phyloP scores from a whole-genome alignment of 2,329 filamentous ascomycete genomes.

The Hirsutella minnesotensis region DNA sequence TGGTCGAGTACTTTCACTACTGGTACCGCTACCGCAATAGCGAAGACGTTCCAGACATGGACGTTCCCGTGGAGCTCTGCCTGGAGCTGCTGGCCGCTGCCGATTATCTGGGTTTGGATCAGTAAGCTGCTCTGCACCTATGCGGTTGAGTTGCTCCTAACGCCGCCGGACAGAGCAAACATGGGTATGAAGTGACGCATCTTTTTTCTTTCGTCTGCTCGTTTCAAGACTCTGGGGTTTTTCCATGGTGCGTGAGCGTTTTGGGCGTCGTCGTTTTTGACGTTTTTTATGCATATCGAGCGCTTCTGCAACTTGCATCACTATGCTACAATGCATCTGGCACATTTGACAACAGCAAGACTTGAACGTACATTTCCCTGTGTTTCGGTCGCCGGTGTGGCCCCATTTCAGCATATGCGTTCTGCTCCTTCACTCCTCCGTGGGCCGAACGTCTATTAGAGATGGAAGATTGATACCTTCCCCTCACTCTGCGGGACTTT shows the following conservation, averaged over 20 bases:
- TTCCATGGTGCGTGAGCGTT: background rate
- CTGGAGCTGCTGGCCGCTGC: conserved; percentile 68
- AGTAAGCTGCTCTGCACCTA: conserved; percentile 18
- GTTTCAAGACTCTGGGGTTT: background rate
- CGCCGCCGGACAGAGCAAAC: conserved; percentile 19
- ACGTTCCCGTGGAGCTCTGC: conserved; percentile 67
- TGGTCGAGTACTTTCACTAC: conserved; percentile 76
- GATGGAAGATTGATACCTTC: conserved; percentile 38
- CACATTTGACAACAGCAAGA: no score
- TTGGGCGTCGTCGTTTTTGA: background rate
- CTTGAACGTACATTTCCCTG: no score
- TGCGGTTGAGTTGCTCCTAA: conserved; percentile 13
- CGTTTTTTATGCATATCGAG: no score
- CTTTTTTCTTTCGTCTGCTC: background rate
- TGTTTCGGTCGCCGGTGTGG: no score
- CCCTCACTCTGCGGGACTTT: conserved; percentile 40
- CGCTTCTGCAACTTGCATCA: no score
- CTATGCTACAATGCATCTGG: no score
- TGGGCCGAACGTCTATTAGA: conserved; percentile 43
- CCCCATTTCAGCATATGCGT: conserved; percentile 44
- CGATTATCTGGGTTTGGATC: conserved; percentile 62
- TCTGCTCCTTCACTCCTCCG: conserved; percentile 32
- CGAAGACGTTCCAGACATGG: conserved; percentile 68
- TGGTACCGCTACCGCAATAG: conserved; percentile 61
- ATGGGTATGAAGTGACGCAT: conserved; percentile 23